Base-by-base conservation (phyloP, 2,329 filamentous ascomycete genomes). In the Ceratocystis huliohia region DNA sequence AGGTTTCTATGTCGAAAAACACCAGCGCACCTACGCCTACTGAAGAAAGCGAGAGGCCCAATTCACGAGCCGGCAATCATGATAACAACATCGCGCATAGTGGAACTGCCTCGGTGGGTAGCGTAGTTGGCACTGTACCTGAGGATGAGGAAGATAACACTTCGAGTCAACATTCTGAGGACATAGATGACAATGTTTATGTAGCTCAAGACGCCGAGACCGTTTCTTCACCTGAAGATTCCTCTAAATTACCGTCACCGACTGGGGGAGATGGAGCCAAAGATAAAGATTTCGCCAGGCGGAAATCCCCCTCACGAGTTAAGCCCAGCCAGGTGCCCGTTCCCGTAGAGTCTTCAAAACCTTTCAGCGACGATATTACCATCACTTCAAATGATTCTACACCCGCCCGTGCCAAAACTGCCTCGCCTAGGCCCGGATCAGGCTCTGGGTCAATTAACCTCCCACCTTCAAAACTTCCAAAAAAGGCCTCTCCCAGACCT, bases 101-200 rank as follows among this genome's bases (percentile, higher is more conserved):
- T 30, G 53, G 53, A 30, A 57, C 22, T 13, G 4, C 53, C 10
- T 57, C 37, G 41, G 13, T 48, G 20, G 50, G n/a, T 37, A 56
- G 28, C 81, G 90, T 71, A 88, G 89, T 96, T 22, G 85, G 86
- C 1, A 94, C 90, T 0, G 91, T 96, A 15, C 82, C 37, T 30
- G 66, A 67, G 30, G 90, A 67, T 28, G 45, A 89, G 66, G 91
- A 95, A 71, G 91, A 96, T 68, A 84, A 88, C 20, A 71, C 76
- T 20, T 22, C 4, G 8, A 57, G 30, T 13, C 53, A 57, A 30
- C 53, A 5, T 33, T 30, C 22, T 3, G 53, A 30, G 2, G 53
- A 57, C 4, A 33, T 57, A 6, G 75, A 77, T 1, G 77, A 63
- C 37, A 65, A 46, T n/a, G 48, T 44, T 13, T 46, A 59, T 17